These are phyloP conservation scores for Pseudocercospora cruenta DNA, from an alignment of 2,329 filamentous ascomycete genomes.

Conservation along the genomic window DNA sequence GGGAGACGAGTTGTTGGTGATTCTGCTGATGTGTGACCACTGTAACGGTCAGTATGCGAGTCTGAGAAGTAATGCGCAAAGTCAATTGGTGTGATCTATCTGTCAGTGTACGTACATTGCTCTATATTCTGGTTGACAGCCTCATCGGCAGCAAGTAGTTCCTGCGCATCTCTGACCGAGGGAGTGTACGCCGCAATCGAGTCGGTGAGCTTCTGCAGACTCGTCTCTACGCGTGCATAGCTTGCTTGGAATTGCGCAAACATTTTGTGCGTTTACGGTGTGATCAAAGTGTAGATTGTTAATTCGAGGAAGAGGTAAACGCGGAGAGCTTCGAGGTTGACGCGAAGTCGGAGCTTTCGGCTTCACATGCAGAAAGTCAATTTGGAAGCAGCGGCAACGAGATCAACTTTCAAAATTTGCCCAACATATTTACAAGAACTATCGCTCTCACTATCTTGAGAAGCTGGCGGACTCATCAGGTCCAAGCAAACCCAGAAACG, in stretches of 20 bases:
- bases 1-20: constrained; percentile 66
- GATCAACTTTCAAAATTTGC: not conserved
- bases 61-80: not conserved
- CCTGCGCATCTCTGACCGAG: constrained; percentile 66
- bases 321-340: constrained; percentile 2
- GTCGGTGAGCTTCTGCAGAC: constrained; percentile 70
- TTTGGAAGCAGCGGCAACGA: not conserved
- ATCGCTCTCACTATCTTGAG: not conserved
- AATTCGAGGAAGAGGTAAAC: constrained; percentile 1
- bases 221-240: constrained; percentile 52
- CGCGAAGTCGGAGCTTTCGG: constrained; percentile 7
- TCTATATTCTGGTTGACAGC: constrained; percentile 68
- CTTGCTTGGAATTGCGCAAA: constrained; percentile 46
- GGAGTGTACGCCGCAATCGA: constrained; percentile 84
- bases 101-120: constrained; percentile 54
- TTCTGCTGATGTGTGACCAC: constrained; percentile 78
- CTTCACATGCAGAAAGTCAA: constrained; percentile 4
- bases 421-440: not conserved
- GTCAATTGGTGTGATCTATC: not conserved
- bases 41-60: not conserved
- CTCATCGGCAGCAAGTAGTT: constrained; percentile 71
- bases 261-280: constrained; percentile 37
- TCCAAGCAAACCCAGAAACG: constrained; percentile 40
- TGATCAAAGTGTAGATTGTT: not conserved
- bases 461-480: constrained; percentile 22